A percentile compares a stretch with the other conserved stretches of the same genome.
Evolutionary conservation across 2,329 filamentous ascomycete genomes (phyloP).

Genomic region (Sporothrix euskadiensis): DNA sequence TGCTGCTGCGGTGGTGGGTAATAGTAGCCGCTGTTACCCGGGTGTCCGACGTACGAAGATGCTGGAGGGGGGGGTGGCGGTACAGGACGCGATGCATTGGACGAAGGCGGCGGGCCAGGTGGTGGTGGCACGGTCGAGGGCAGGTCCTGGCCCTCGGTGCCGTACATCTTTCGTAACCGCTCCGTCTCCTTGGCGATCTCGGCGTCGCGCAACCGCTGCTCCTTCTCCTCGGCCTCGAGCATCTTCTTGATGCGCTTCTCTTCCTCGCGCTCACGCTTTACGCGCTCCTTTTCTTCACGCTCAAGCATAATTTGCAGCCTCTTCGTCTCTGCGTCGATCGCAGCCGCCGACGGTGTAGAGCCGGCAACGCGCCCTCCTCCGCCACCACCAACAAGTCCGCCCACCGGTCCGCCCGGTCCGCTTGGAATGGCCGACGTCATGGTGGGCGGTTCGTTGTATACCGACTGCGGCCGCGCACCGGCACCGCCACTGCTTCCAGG

Average conservation of each 20-base stretch:
- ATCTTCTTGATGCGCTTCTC: constrained; percentile 63
- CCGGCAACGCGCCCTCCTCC: constrained; percentile 29
- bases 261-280: constrained; percentile 57
- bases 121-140: constrained; percentile 35
- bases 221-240: constrained; percentile 66
- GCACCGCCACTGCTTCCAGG: constrained; percentile 28
- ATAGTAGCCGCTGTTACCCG: constrained; percentile 17
- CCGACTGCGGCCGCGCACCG: constrained; percentile 39
- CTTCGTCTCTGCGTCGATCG: constrained; percentile 74
- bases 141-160: constrained; percentile 53
- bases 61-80: constrained; percentile 38
- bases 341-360: constrained; percentile 39
- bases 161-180: constrained; percentile 68
- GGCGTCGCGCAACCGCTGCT: constrained; percentile 56
- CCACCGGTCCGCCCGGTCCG: not conserved
- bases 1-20: constrained; percentile 18
- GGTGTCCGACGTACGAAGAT: constrained; percentile 32
- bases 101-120: constrained; percentile 30
- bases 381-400: not conserved
- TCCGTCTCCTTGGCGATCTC: constrained; percentile 80
- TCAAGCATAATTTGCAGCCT: constrained; percentile 62
- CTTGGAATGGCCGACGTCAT: constrained; percentile 2
- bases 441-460: not conserved
- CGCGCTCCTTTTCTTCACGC: constrained; percentile 55
- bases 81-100: constrained; percentile 39